Conservation (phyloP, 306 rosid genomes). For the Corylus heterophylla region DNA sequence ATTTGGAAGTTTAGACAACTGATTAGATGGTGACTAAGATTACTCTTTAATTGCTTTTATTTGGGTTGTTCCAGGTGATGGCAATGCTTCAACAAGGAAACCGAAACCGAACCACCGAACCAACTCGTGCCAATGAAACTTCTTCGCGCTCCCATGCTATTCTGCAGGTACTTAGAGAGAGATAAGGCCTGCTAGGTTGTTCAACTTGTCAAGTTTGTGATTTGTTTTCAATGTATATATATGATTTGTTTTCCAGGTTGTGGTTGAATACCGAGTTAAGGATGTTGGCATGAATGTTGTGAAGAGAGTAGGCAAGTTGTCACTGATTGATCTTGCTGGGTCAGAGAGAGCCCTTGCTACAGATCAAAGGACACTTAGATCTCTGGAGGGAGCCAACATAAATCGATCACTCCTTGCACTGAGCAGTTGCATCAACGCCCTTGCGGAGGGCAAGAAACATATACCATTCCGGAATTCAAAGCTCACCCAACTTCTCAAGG, state of each 20-base stretch:
- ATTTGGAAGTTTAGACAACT: slow-evolving; percentile 11
- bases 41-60: not conserved
- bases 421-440: slow-evolving; percentile 95
- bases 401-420: slow-evolving; percentile 92
- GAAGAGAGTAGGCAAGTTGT: slow-evolving; percentile 85
- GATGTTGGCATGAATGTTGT: slow-evolving; percentile 71
- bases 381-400: slow-evolving; percentile 96
- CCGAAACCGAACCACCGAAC: slow-evolving; percentile 90
- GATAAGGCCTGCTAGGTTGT: not conserved
- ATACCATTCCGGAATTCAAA: slow-evolving; percentile 88
- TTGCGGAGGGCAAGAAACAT: slow-evolving; percentile 96
- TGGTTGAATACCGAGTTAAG: slow-evolving; percentile 75
- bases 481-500: slow-evolving; percentile 95
- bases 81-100: slow-evolving; percentile 95
- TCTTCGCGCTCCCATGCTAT: slow-evolving; percentile 98
- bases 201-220: not conserved
- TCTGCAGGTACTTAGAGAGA: slow-evolving; percentile 61
- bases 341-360: slow-evolving; percentile 99
- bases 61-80: slow-evolving; percentile 74
- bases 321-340: slow-evolving; percentile 94
- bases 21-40: slow-evolving; percentile 14
- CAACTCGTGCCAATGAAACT: slow-evolving; percentile 91
- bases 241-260: slow-evolving; percentile 47
- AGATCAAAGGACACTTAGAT: slow-evolving; percentile 87
- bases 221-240: not conserved